Conservation (phyloP, 192 early-diverging fungal genomes). For the Lobulomyces angularis region DNA sequence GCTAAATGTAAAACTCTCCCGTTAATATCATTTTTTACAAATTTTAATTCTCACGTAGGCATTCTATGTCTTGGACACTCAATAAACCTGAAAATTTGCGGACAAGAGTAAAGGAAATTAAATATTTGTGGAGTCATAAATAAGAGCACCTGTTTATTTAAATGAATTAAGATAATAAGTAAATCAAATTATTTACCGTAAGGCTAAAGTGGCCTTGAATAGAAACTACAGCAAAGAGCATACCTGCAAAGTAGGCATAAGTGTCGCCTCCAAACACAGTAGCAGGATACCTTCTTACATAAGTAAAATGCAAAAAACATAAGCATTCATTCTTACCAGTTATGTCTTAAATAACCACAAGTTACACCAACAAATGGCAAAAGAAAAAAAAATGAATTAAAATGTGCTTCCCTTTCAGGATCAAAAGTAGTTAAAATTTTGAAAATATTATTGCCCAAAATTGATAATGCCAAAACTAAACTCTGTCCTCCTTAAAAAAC, state of each 20-base stretch:
- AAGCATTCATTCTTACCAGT: conserved; percentile 45
- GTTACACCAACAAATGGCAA: conserved; percentile 86
- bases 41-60: conserved; percentile 48
- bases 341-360: conserved; percentile 65
- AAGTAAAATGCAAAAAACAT: neutral
- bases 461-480: conserved; percentile 77
- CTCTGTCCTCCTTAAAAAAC: no score
- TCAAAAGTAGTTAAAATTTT: conserved; percentile 47
- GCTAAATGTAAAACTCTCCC: conserved; percentile 6
- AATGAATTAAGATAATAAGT: no score
- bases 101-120: conserved; percentile 91
- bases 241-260: conserved; percentile 95
- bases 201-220: conserved; percentile 90
- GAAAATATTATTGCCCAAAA: conserved; percentile 55
- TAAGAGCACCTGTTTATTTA: no score
- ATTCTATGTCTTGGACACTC: conserved; percentile 92
- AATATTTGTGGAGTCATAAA: conserved; percentile 95
- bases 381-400: conserved; percentile 81
- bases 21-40: conserved; percentile 15
- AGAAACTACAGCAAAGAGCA: conserved; percentile 96
- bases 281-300: conserved; percentile 86
- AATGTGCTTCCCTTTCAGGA: conserved; percentile 61
- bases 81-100: conserved; percentile 88
- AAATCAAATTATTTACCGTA: no score
- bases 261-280: conserved; percentile 92